Evolutionary conservation across 495 filamentous ascomycete genomes (phyloP), one percentile per base, ranked within the genome.

Genomic region (Penicillium manginii): DNA sequence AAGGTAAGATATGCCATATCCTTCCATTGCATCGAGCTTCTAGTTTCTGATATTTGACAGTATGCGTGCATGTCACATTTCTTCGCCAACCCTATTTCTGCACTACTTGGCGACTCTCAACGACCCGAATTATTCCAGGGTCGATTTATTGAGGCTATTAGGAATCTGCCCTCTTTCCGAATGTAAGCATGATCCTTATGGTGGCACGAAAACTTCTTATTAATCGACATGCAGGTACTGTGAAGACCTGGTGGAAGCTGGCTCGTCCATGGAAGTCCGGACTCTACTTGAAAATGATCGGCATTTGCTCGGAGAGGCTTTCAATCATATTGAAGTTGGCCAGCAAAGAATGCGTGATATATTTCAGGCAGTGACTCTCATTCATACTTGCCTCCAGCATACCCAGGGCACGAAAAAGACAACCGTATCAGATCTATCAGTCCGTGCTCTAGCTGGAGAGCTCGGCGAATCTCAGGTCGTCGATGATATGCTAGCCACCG

Each of bases 61-160:
- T 97, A 97, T 73, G 85, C 87, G 14, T 93, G 94, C 62, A 97
- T 98, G 93, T 91, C 88, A 29, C 91, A 96, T 70, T 97, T 96
- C 70, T 98, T 93, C 67, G 90, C 90, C 40, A 97, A 98, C 69
- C 84, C 91, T 0, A 74, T 96, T n/a, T 89, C 90, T 43, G 73
- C 91, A 17, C 76, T 96, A 35, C 77, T 82, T 7, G 65, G 65
- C 48, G 60, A 79, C 2, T 57, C 82, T 0, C 49, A 86, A 21
- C 47, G 53, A 21, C 50, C 52, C 6, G 45, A 48, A 4, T 37
- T 63, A 43, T 58, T 63, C 9, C 75, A 84, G 49, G 63, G 72
- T 8, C 80, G 87, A 31, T 86, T 94, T 58, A 78, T 88, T 45
- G 87, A 96, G 65, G 89, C 90, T 18, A 75, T 93, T 23, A 83